A percentile compares a stretch with the other conserved stretches of the same genome.
These are phyloP conservation scores for Dothiorella sarmentorum DNA, from an alignment of 2,329 filamentous ascomycete genomes.

Conservation along the genomic window DNA sequence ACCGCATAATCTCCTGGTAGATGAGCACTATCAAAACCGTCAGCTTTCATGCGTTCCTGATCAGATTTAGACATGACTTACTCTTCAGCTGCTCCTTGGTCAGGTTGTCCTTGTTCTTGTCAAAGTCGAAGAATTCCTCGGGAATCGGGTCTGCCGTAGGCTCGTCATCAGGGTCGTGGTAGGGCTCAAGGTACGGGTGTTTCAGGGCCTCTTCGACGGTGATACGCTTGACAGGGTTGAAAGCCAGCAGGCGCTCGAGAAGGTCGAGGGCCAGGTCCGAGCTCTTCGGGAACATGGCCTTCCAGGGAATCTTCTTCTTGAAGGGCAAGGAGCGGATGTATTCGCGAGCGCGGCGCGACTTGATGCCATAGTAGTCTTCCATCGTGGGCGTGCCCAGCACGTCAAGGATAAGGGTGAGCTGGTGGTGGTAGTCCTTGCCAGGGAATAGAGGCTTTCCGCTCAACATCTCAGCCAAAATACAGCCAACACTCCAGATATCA, in stretches of 20 bases:
- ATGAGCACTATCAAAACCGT: constrained; percentile 63
- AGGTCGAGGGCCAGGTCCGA: constrained; percentile 93
- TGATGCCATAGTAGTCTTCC: constrained; percentile 99
- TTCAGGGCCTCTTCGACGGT: constrained; percentile 95
- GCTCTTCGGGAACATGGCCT: constrained; percentile 97
- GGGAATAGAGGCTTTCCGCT: constrained; percentile 98
- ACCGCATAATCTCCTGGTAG: constrained; percentile 92
- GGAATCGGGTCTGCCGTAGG: constrained; percentile 94
- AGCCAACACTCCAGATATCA: constrained; percentile 98
- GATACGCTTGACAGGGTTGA: constrained; percentile 98
- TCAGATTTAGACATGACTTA: constrained; percentile 36
- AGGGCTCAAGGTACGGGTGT: constrained; percentile 97
- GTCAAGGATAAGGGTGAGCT: constrained; percentile 93
- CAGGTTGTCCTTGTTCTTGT: constrained; percentile 98
- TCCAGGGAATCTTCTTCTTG: constrained; percentile 99
- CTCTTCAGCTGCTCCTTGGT: constrained; percentile 98
- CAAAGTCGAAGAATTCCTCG: constrained; percentile 99
- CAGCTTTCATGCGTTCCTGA: constrained; percentile 19
- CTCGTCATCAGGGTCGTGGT: constrained; percentile 98
- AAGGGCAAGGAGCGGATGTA: constrained; percentile 98
- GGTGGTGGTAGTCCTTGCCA: constrained; percentile 98
- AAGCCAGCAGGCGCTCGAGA: constrained; percentile 90
- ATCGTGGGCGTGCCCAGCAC: constrained; percentile 97
- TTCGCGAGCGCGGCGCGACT: constrained; percentile 92
- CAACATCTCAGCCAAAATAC: constrained; percentile 97